Conservation (phyloP, 2,329 filamentous ascomycete species). For the Saccharata proteae region DNA sequence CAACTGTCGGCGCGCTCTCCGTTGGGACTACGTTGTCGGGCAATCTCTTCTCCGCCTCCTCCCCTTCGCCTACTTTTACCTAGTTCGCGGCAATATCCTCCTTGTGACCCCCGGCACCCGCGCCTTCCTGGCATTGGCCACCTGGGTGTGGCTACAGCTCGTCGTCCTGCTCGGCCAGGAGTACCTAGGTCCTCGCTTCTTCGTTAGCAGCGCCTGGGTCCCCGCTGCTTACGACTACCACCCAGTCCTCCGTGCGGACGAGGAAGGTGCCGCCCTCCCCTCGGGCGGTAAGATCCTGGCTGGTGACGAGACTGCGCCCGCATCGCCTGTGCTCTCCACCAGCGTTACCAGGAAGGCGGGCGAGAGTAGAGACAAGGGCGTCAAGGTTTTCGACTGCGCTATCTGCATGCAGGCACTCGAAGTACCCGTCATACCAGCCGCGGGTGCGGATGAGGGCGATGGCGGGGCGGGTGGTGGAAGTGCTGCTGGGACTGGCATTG, state of each 20-base stretch:
- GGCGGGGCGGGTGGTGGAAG: no score
- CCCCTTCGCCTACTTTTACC: slow-evolving; percentile 79
- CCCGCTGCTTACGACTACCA: slow-evolving; percentile 86
- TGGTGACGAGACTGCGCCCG: slow-evolving; percentile 14
- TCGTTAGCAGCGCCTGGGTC: slow-evolving; percentile 57
- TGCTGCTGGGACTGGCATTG: slow-evolving; percentile 32
- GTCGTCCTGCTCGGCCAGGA: slow-evolving; percentile 70
- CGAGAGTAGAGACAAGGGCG: slow-evolving; percentile 41
- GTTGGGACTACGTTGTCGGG: slow-evolving; percentile 80
- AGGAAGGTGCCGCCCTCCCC: slow-evolving; percentile 63
- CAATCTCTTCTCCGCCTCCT: slow-evolving; percentile 67
- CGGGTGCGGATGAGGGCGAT: slow-evolving; percentile 35
- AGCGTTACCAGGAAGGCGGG: slow-evolving; percentile 20
- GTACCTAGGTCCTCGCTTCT: slow-evolving; percentile 77
- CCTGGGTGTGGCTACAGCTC: slow-evolving; percentile 83
- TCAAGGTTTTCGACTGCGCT: slow-evolving; percentile 70
- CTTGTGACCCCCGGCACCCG: slow-evolving; percentile 58
- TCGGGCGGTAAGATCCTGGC: slow-evolving; percentile 45
- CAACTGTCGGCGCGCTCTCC: slow-evolving; percentile 82
- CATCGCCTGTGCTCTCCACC: neutral
- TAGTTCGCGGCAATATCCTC: slow-evolving; percentile 65
- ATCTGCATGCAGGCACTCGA: slow-evolving; percentile 90
- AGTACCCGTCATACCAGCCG: slow-evolving; percentile 62
- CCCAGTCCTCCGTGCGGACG: slow-evolving; percentile 73
- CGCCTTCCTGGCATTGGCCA: slow-evolving; percentile 52